Percentiles rank a stretch among this genome's conserved stretches.
Conservation (phyloP, 2,329 filamentous ascomycete genomes). For the Diaporthe citrichinensis region DNA sequence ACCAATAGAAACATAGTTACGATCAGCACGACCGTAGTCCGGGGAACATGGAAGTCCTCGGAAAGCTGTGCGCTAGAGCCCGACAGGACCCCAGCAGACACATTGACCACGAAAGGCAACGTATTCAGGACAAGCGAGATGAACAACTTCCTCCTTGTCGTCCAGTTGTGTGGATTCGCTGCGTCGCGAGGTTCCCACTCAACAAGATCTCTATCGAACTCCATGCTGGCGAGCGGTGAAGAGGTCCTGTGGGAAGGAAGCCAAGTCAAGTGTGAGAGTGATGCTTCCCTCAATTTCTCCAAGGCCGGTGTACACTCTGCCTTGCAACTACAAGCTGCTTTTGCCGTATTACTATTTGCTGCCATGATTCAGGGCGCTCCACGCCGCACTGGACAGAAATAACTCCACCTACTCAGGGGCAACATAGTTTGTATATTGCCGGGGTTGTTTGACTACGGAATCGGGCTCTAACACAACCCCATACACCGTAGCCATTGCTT, state of each 20-base stretch:
- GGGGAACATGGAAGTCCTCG: conserved; percentile 1
- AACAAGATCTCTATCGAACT: neutral
- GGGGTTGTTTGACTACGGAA: neutral
- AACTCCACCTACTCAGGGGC: neutral
- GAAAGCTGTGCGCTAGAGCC: neutral
- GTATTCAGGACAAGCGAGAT: conserved; percentile 10
- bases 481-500: neutral
- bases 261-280: neutral
- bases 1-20: conserved; percentile 14
- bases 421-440: neutral
- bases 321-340: neutral
- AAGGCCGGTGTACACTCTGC: neutral
- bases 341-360: neutral
- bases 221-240: neutral
- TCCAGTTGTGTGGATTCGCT: conserved; percentile 8
- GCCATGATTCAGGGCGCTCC: neutral
- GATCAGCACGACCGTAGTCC: neutral
- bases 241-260: neutral
- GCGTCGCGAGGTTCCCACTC: conserved; percentile 19
- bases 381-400: neutral
- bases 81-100: conserved; percentile 8
- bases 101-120: conserved; percentile 12
- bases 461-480: neutral
- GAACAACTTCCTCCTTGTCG: conserved; percentile 1
- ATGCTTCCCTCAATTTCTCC: neutral